Evolutionary conservation across 495 filamentous ascomycete species (phyloP).

Genomic region (Lophium mytilinum): DNA sequence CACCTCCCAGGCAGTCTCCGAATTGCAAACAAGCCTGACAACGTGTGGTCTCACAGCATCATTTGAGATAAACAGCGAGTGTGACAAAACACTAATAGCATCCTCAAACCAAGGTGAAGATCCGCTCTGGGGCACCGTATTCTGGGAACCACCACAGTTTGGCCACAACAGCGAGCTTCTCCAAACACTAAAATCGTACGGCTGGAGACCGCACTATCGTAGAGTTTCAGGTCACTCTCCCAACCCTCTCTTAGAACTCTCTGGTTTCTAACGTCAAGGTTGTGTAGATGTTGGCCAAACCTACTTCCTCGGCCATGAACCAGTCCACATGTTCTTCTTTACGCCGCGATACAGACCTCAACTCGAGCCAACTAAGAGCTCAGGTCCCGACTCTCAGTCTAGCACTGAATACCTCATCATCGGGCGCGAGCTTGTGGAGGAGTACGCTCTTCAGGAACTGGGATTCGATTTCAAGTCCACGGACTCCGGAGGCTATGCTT

Average conservation of each 20-base stretch:
- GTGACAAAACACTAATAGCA: background rate
- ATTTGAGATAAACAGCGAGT: background rate
- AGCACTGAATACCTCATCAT: slow-evolving; percentile 1
- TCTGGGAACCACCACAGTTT: slow-evolving; percentile 8
- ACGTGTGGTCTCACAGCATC: background rate
- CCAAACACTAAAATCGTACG: background rate
- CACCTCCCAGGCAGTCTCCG: background rate
- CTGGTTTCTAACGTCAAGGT: background rate
- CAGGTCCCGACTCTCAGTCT: background rate
- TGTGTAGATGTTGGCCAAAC: slow-evolving; percentile 6
- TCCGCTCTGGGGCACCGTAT: slow-evolving; percentile 1
- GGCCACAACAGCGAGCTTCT: slow-evolving; percentile 1
- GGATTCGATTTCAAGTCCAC: background rate
- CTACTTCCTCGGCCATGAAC: slow-evolving; percentile 7
- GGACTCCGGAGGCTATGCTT: background rate
- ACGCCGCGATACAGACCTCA: slow-evolving; percentile 5
- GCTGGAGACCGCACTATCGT: slow-evolving; percentile 8
- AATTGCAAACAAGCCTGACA: background rate
- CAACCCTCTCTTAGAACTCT: background rate
- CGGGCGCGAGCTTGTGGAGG: background rate
- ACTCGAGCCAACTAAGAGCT: background rate
- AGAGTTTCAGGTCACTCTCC: background rate
- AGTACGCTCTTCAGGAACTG: slow-evolving; percentile 1
- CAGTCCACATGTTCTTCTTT: slow-evolving; percentile 9
- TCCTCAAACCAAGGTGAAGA: background rate